Conservation (phyloP, 352 stramenopile genomes). For the Pythium insidiosum region DNA sequence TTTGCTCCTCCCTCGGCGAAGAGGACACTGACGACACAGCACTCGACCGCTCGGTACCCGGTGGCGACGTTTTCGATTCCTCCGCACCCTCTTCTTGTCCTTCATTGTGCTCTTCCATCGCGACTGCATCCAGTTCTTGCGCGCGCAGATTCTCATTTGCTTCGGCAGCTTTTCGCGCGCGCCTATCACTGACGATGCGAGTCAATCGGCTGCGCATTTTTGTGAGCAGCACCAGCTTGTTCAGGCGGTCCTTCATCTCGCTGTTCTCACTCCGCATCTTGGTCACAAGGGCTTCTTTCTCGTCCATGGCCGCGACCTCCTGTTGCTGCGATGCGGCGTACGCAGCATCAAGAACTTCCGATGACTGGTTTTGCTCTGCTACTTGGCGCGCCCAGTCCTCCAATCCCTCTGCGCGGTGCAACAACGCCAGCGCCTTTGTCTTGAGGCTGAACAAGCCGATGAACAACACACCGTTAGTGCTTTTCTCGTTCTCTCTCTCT, state of each 20-base stretch:
- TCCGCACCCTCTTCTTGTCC: constrained; percentile 1
- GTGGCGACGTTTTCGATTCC: constrained; percentile 10
- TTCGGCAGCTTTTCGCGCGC: constrained; percentile 36
- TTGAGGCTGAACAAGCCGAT: constrained; percentile 28
- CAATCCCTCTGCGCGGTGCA: constrained; percentile 67
- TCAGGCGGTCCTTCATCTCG: constrained; percentile 47
- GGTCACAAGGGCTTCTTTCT: constrained; percentile 53
- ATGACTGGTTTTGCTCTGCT: constrained; percentile 17
- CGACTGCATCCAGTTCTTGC: neutral
- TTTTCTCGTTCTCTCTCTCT: neutral
- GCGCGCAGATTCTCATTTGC: neutral
- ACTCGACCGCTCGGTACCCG: neutral
- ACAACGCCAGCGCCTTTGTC: constrained; percentile 62
- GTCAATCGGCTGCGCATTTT: constrained; percentile 48
- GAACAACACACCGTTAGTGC: neutral
- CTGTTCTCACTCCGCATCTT: constrained; percentile 56
- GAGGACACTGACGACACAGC: constrained; percentile 8
- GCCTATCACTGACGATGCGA: constrained; percentile 32
- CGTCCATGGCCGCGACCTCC: constrained; percentile 25
- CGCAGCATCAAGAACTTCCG: constrained; percentile 27
- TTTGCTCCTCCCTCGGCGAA: constrained; percentile 43
- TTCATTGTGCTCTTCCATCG: neutral
- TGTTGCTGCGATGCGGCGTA: constrained; percentile 38
- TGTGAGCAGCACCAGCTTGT: constrained; percentile 49
- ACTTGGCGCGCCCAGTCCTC: constrained; percentile 53